Base-by-base conservation (phyloP, 176 grass and related monocot species). In the Urochloa ruziziensis region DNA sequence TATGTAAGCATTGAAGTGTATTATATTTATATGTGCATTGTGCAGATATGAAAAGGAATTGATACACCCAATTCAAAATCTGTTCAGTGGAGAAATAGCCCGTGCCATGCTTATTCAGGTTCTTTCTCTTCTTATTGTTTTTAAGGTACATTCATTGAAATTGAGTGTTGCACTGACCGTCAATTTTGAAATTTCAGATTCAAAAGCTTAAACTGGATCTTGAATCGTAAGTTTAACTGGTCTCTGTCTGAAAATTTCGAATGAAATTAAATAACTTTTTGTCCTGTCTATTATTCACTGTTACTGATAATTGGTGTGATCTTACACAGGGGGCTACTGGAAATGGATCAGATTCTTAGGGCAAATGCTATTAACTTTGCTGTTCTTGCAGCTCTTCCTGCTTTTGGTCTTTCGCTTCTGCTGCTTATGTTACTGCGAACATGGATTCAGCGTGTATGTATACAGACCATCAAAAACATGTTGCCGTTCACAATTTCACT, bases 71-170 rank as follows among this genome's bases (percentile, higher is more conserved):
- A 83, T 98, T 82, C 42, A 80, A 74, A 95, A 94, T 81, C 44
- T 98, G 37, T 74, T 93, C 12, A 83, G 83, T 65, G 96, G 96
- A 88, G 91, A 95, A 89, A 61, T 98, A 88, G 96, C 85, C 88
- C 83, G 87, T 85, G 91, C 89, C 21, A 95, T 98, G 87, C 96
- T 98, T 95, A 98, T 98, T 86, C 91, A 98, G 96, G 96, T 98
- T 84, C 13, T 62, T 78, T 89, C 81, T 42, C 82, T 44, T 76
- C 65, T 37, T 86, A 7, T 70, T 77, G 0, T 48, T 42, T 79
- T 67, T 43, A n/a, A 1, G 17, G 61, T 81, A 25, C 39, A 74
- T 66, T 81, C 23, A 57, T 29, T 80, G 29, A 78, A 56, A n/a
- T 75, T 30, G 21, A 83, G 21, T 10, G 33, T 89, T 62, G 88